A percentile compares a stretch with the other conserved stretches of the same genome.
Conservation (phyloP, 2,329 filamentous ascomycete genomes). For the Fusarium siculi region DNA sequence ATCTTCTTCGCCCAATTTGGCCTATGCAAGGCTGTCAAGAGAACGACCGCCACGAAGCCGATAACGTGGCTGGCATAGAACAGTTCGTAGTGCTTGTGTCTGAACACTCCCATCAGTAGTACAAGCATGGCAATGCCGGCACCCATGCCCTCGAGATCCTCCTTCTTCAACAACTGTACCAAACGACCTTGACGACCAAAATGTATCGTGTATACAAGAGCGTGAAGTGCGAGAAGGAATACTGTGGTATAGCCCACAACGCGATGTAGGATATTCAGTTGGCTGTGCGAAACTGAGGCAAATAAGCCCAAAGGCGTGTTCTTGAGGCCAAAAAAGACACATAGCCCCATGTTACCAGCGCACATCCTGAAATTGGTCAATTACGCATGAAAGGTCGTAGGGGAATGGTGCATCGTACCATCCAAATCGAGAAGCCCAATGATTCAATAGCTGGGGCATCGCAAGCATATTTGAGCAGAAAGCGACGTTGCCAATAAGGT, state of each 20-base stretch:
- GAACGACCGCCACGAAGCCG: constrained; percentile 54
- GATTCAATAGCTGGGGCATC: not conserved
- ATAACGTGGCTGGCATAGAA: constrained; percentile 59
- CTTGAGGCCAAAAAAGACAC: constrained; percentile 58
- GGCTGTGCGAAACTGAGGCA: constrained; percentile 50
- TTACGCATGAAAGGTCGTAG: fast-evolving
- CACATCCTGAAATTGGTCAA: constrained; percentile 54
- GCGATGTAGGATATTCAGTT: constrained; percentile 60
- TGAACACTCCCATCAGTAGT: constrained; percentile 48
- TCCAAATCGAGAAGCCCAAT: constrained; percentile 35
- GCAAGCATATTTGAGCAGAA: constrained; percentile 3
- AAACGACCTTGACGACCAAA: constrained; percentile 41
- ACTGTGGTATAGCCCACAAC: constrained; percentile 57
- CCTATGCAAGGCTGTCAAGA: constrained; percentile 57
- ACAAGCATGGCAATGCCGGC: constrained; percentile 52
- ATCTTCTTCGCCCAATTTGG: constrained; percentile 52
- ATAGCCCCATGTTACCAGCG: constrained; percentile 53
- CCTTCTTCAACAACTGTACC: not conserved
- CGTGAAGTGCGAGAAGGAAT: constrained; percentile 51
- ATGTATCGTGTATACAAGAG: constrained; percentile 46
- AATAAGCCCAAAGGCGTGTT: constrained; percentile 58
- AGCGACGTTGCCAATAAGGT: not conserved
- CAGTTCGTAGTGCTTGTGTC: constrained; percentile 56
- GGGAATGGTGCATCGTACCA: constrained; percentile 15
- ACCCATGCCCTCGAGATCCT: constrained; percentile 26